Evolutionary conservation across 1,139 yeast species (phyloP).

Genomic region (Pichia sp.): DNA sequence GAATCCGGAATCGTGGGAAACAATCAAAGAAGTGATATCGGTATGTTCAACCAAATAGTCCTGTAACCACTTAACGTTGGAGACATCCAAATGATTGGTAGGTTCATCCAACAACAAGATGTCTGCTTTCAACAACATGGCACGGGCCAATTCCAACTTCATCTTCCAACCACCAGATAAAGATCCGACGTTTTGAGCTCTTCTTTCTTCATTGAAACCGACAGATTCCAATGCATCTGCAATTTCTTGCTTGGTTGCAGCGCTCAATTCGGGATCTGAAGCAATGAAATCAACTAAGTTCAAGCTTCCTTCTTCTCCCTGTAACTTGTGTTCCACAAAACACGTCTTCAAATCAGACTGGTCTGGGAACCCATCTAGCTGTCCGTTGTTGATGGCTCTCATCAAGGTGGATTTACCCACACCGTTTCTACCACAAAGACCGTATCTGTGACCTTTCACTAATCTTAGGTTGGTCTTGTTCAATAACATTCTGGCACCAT

Average conservation of each 20-base stretch:
- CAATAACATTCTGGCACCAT: slow-evolving; percentile 94
- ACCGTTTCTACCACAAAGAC: slow-evolving; percentile 99
- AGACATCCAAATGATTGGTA: slow-evolving; percentile 97
- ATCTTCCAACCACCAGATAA: slow-evolving; percentile 99
- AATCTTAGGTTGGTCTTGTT: slow-evolving; percentile 86
- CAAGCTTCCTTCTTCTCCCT: slow-evolving; percentile 92
- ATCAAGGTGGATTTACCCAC: slow-evolving; percentile 96
- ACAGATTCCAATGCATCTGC: slow-evolving; percentile 98
- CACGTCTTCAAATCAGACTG: slow-evolving; percentile 93
- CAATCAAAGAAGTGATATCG: slow-evolving; percentile 98
- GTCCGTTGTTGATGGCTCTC: slow-evolving; percentile 90
- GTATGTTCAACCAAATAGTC: slow-evolving; percentile 93
- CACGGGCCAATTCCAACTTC: slow-evolving; percentile 92
- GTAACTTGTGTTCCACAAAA: slow-evolving; percentile 84
- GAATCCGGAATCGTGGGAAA: slow-evolving; percentile 98
- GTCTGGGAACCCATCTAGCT: slow-evolving; percentile 93
- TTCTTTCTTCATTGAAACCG: slow-evolving; percentile 98
- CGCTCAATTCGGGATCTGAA: slow-evolving; percentile 78
- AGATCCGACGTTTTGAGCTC: slow-evolving; percentile 97
- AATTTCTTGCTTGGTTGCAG: slow-evolving; percentile 65
- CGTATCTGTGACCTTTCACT: slow-evolving; percentile 92
- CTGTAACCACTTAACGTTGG: slow-evolving; percentile 93
- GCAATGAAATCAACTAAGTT: slow-evolving; percentile 71
- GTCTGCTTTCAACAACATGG: slow-evolving; percentile 93
- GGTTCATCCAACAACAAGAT: slow-evolving; percentile 96